Percentiles rank a stretch among this genome's conserved stretches.
Conservation (phyloP, 306 rosid genomes). For the Gastrolobium bilobum region DNA sequence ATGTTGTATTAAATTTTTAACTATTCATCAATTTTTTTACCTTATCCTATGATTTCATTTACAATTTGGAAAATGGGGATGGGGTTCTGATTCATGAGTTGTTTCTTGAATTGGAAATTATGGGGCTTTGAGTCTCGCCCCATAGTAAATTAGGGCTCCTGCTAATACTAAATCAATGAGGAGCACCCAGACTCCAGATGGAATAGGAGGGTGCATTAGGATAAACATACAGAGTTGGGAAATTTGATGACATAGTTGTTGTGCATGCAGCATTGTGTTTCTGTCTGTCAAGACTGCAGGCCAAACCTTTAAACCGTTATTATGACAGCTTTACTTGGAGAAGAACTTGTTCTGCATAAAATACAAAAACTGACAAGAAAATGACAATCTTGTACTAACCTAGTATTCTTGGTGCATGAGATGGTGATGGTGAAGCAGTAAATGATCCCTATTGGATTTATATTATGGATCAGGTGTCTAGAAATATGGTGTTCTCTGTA, state of each 20-base stretch:
- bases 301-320: no score
- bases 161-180: no score
- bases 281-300: no score
- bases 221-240: not conserved
- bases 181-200: no score
- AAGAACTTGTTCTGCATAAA: not conserved
- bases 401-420: not conserved
- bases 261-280: no score
- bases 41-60: not conserved
- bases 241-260: no score
- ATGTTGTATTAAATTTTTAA: not conserved
- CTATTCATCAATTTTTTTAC: not conserved
- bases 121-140: no score
- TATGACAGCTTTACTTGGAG: not conserved
- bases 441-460: not conserved
- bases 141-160: no score
- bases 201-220: not conserved
- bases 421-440: not conserved
- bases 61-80: not conserved
- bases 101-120: no score
- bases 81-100: not conserved
- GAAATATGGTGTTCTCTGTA: no score
- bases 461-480: not conserved
- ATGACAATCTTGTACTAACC: not conserved
- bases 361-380: not conserved